Evolutionary conservation across 768 basidiomycete genomes (phyloP).

Genomic region (Rhizopogon vesiculosus): DNA sequence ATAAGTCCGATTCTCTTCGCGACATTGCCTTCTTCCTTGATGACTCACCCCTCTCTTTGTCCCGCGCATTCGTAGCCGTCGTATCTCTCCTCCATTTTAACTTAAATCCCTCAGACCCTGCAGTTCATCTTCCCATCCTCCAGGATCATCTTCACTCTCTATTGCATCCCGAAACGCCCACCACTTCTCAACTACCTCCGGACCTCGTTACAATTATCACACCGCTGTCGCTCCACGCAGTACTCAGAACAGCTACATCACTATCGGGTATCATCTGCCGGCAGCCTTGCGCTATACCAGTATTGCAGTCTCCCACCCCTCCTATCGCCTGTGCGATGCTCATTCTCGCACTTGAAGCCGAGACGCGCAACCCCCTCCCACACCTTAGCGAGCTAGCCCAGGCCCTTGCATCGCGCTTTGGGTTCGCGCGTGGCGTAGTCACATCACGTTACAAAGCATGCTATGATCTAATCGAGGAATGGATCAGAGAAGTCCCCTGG

Average conservation of each 20-base stretch:
- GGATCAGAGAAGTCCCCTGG: constrained; percentile 71
- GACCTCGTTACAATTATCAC: constrained; percentile 34
- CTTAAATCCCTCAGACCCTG: constrained; percentile 53
- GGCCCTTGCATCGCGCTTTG: constrained; percentile 47
- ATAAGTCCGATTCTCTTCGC: constrained; percentile 59
- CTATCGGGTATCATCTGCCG: constrained; percentile 39
- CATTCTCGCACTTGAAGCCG: constrained; percentile 68
- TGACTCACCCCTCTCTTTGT: constrained; percentile 44
- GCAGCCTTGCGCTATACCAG: constrained; percentile 34
- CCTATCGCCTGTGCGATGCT: constrained; percentile 65
- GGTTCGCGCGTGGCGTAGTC: constrained; percentile 48
- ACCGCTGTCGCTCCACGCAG: constrained; percentile 33
- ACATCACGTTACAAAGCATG: constrained; percentile 67
- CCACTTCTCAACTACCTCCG: constrained; percentile 23
- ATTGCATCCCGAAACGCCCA: constrained; percentile 24
- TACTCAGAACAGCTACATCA: constrained; percentile 38
- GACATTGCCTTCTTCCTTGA: constrained; percentile 67
- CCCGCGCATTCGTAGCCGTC: constrained; percentile 52
- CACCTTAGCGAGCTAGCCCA: constrained; percentile 54
- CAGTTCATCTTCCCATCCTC: constrained; percentile 52
- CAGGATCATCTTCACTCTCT: constrained; percentile 45
- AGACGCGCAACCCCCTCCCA: constrained; percentile 46
- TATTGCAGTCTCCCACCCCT: constrained; percentile 36
- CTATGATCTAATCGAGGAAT: constrained; percentile 54
- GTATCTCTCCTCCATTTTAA: constrained; percentile 47